Evolutionary conservation across 2,329 filamentous ascomycete genomes (phyloP), one percentile per base, ranked within the genome.

Genomic region (Colletotrichum abscissum): DNA sequence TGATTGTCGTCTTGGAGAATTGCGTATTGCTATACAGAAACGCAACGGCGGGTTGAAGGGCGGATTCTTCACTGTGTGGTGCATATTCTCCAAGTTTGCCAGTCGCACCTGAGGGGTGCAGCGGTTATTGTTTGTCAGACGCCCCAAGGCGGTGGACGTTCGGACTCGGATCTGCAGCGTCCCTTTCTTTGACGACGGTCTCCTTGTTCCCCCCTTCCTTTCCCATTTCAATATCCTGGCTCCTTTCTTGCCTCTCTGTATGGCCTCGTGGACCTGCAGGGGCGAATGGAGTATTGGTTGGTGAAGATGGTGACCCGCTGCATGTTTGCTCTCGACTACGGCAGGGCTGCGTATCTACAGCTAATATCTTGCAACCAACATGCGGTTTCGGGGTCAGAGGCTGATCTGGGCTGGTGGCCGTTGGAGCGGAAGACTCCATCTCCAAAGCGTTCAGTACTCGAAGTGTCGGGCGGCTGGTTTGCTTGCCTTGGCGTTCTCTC

Each of bases 291-390:
- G 64, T 7, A 42, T 54, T 49, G n/a, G 57, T 62, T 52, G 64
- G 69, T 62, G 57, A 62, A 35, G 63, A 62, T 59, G 63, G 38
- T 22, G 42, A 55, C 12, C 42, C 22, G 56, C 63, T 55, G 56
- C 55, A 55, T 63, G 49, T 68, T 67, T 72, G 64, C 69, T 63
- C 19, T 63, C 22, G 8, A 30, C 19, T 8, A 35, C 38, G 67
- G 56, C 58, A 69, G 59, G 59, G 67, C 38, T 69, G 33, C 14
- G 16, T 33, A 49, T 59, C 54, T 38, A 9, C 16, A 33, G 16
- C 24, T 60, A 35, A 8, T 60, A 22, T 14, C 58, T 46, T 62
- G 35, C 69, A 52, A 16, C 65, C 24, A 63, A 56, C 59, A 55
- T 33, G 64, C 28, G 28, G 35, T 28, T 57, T 26, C 12, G 19